Evolutionary conservation across 139 green algal genomes (phyloP).

Genomic region (Tetradesmus obliquus): DNA sequence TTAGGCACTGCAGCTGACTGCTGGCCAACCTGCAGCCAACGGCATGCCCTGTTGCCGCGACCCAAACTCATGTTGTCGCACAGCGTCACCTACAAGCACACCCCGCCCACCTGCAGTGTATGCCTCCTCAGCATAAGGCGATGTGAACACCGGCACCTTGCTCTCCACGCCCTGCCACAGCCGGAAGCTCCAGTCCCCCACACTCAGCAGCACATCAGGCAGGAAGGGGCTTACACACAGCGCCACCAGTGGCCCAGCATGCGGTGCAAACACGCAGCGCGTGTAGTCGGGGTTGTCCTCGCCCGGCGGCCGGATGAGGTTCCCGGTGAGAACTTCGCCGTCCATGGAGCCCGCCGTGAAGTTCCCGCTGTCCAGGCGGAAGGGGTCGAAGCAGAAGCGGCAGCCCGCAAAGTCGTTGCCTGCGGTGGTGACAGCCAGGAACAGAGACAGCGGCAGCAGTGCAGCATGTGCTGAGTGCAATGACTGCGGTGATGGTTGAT

Average conservation of each 20-base stretch:
- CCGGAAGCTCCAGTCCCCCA: constrained; percentile 83
- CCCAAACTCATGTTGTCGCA: too few relatives aligned
- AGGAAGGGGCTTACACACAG: constrained; percentile 88
- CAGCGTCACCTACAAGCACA: too few relatives aligned
- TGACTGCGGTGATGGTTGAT: neutral
- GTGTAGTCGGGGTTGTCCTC: constrained; percentile 66
- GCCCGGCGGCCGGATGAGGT: constrained; percentile 65
- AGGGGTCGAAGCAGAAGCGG: constrained; percentile 61
- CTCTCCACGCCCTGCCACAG: constrained; percentile 64
- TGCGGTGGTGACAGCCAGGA: constrained; percentile 15
- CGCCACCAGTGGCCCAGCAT: constrained; percentile 17
- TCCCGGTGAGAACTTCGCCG: constrained; percentile 75
- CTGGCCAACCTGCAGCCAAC: too few relatives aligned
- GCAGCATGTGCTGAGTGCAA: neutral
- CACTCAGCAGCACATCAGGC: constrained; percentile 80
- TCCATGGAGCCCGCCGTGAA: constrained; percentile 75
- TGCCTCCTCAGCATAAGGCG: constrained; percentile 64
- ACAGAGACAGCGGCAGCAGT: neutral
- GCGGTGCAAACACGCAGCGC: constrained; percentile 10
- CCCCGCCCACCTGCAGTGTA: constrained; percentile 74
- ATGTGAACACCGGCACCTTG: constrained; percentile 71
- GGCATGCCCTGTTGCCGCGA: too few relatives aligned
- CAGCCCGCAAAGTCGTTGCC: constrained; percentile 68
- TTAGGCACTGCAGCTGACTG: too few relatives aligned
- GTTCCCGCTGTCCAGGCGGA: constrained; percentile 44